These are phyloP conservation scores for Trichoderma sp. DNA, from an alignment of 2,329 filamentous ascomycete genomes.

Conservation along the genomic window DNA sequence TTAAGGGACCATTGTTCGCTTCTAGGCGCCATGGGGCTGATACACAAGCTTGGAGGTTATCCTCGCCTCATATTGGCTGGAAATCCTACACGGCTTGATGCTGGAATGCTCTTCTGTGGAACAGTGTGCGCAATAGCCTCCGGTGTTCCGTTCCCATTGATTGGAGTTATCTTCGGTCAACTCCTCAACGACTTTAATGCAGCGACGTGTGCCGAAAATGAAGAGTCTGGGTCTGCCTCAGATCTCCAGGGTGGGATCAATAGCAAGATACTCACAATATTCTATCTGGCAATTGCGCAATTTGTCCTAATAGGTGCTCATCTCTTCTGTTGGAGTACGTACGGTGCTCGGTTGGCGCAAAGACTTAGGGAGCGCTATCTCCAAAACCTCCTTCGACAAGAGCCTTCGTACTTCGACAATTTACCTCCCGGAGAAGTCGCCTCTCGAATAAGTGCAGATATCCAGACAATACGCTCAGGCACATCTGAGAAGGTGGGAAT, in stretches of 20 bases:
- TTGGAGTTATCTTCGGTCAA: slow-evolving; percentile 58
- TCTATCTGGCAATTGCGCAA: slow-evolving; percentile 61
- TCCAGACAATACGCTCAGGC: slow-evolving; percentile 60
- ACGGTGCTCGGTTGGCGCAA: slow-evolving; percentile 58
- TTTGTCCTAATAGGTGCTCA: slow-evolving; percentile 61
- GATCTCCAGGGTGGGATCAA: slow-evolving; percentile 40
- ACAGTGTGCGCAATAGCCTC: slow-evolving; percentile 23
- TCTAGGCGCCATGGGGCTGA: background rate
- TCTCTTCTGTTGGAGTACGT: slow-evolving; percentile 59
- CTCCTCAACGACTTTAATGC: slow-evolving; percentile 56
- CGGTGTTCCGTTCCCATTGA: slow-evolving; percentile 56
- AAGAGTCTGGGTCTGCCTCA: slow-evolving; percentile 25
- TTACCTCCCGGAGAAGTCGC: slow-evolving; percentile 58
- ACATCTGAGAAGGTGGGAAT: slow-evolving; percentile 66
- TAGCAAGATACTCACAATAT: slow-evolving; percentile 54
- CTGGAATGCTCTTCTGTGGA: slow-evolving; percentile 23
- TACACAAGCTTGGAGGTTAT: background rate
- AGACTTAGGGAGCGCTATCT: slow-evolving; percentile 59
- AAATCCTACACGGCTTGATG: slow-evolving; percentile 25
- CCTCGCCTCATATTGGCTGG: background rate
- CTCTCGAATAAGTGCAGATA: slow-evolving; percentile 58
- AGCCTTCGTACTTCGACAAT: slow-evolving; percentile 59
- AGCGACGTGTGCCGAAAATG: slow-evolving; percentile 43
- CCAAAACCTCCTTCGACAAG: slow-evolving; percentile 54
- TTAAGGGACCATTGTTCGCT: background rate